Evolutionary conservation across 495 filamentous ascomycete genomes (phyloP).

Genomic region (Lasiosphaeria ovina): DNA sequence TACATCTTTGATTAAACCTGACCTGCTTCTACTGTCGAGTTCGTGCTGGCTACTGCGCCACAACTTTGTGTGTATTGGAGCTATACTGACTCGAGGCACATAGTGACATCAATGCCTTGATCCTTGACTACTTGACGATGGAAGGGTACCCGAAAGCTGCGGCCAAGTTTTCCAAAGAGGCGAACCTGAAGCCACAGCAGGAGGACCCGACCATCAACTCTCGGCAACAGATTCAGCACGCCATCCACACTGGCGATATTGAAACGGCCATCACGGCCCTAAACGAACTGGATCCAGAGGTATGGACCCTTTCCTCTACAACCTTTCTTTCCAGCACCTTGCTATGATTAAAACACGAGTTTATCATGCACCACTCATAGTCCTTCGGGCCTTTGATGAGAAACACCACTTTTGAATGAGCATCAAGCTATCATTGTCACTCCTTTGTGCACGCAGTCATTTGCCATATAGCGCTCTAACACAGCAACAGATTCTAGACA

Average conservation of each 20-base stretch:
- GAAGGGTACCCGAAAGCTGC: conserved; percentile 94
- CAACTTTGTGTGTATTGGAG: conserved; percentile 13
- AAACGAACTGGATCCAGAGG: conserved; percentile 87
- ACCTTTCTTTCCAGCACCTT: conserved; percentile 28
- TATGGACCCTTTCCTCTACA: conserved; percentile 46
- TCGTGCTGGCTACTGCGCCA: background rate
- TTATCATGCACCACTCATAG: conserved; percentile 99
- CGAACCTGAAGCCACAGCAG: conserved; percentile 74
- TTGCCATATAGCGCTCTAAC: conserved; percentile 13
- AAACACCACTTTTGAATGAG: conserved; percentile 94
- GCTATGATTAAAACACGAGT: conserved; percentile 88
- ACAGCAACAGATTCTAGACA: conserved; percentile 73
- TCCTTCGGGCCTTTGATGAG: conserved; percentile 83
- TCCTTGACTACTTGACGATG: conserved; percentile 96
- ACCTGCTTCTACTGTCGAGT: conserved; percentile 43
- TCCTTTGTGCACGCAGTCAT: conserved; percentile 10
- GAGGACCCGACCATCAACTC: conserved; percentile 71
- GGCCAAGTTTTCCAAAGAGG: conserved; percentile 88
- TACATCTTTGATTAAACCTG: conserved; percentile 34
- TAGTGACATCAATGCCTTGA: conserved; percentile 92
- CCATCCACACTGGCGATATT: conserved; percentile 80
- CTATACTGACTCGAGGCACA: background rate
- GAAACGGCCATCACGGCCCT: conserved; percentile 80
- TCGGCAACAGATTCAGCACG: conserved; percentile 73
- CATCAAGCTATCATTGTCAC: conserved; percentile 34